phyloP scores from a whole-genome alignment of 2,329 filamentous ascomycete species.

The Cercospora nicotianae region DNA sequence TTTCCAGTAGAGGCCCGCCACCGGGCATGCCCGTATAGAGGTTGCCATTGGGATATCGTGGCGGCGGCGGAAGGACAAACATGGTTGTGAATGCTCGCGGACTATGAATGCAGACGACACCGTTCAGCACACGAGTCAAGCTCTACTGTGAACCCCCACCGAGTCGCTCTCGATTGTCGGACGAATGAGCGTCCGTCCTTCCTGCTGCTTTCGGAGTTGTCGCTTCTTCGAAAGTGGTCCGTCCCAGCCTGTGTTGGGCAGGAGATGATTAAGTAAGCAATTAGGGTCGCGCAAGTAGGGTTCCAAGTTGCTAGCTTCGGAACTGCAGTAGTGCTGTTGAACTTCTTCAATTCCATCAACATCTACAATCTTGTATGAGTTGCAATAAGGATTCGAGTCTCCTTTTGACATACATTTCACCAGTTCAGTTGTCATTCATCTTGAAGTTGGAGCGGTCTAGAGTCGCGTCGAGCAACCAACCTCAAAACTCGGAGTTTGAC shows the following conservation, averaged over 20 bases:
- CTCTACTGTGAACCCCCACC: not conserved
- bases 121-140: not conserved
- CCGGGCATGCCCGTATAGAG: conserved; percentile 64
- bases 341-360: not conserved
- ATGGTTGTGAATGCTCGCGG: not conserved
- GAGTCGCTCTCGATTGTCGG: not conserved
- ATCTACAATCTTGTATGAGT: not conserved
- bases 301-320: conserved; percentile 36
- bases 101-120: not conserved
- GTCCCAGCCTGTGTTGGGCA: not conserved
- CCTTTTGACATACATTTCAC: not conserved
- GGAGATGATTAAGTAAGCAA: not conserved
- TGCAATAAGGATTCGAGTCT: not conserved
- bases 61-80: conserved; percentile 27
- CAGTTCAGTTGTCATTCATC: not conserved
- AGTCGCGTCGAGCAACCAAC: not conserved
- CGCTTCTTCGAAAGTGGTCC: not conserved
- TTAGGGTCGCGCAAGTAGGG: conserved; percentile 37
- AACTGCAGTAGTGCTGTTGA: not conserved
- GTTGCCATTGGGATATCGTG: conserved; percentile 74
- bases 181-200: conserved; percentile 26
- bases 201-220: not conserved
- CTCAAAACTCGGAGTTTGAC: not conserved
- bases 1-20: conserved; percentile 79
- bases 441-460: not conserved